phyloP scores from a whole-genome alignment of 129 eudicot species.

The Flaveria linearis region DNA sequence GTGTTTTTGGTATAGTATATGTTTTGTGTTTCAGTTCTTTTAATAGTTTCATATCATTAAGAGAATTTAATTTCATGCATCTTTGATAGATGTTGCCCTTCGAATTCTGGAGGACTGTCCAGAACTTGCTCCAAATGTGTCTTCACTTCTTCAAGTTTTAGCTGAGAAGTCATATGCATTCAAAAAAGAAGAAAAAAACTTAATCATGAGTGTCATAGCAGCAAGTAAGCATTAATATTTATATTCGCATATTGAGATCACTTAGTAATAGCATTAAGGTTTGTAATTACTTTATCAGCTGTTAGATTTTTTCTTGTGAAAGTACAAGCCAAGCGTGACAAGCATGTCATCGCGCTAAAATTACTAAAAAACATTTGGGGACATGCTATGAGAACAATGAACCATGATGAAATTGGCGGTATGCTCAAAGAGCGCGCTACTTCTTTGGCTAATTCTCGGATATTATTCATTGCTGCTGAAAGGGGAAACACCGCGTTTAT shows the following conservation, averaged over 20 bases:
- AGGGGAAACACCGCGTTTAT: conserved; percentile 28
- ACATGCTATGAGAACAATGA: background rate
- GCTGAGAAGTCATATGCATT: conserved; percentile 30
- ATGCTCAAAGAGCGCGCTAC: conserved; percentile 2
- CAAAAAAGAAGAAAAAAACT: background rate
- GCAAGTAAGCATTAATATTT: background rate
- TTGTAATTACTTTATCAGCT: background rate
- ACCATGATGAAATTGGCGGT: background rate
- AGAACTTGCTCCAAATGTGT: background rate
- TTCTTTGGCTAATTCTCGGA: background rate
- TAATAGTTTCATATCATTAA: background rate
- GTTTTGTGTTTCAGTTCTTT: background rate
- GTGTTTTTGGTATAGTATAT: no score
- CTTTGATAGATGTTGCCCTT: conserved; percentile 33
- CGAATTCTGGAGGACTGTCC: conserved; percentile 11
- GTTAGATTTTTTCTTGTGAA: background rate
- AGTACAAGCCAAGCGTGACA: background rate
- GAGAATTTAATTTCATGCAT: background rate
- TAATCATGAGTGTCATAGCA: background rate
- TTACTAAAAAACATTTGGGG: conserved; percentile 14
- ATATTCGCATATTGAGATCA: background rate
- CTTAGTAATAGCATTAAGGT: background rate
- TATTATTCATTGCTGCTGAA: conserved; percentile 32
- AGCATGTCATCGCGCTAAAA: background rate
- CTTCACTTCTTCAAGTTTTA: conserved; percentile 19